A percentile compares a stretch with the other conserved stretches of the same genome.
These are phyloP conservation scores for Aspergillus sp. DNA, from an alignment of 2,329 filamentous ascomycete species.

Conservation along the genomic window DNA sequence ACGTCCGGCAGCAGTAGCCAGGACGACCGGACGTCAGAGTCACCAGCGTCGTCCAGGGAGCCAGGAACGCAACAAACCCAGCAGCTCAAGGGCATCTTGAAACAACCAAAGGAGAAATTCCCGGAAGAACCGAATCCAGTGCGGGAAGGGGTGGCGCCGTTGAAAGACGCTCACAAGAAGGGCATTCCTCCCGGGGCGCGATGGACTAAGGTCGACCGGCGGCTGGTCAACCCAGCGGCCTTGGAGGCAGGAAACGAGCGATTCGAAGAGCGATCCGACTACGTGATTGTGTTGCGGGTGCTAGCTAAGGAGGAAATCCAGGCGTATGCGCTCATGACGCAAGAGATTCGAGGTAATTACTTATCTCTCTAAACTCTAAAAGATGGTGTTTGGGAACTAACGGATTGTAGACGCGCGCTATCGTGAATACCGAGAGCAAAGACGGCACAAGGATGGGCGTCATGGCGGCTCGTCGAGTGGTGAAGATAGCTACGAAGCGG, in stretches of 20 bases:
- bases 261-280: conserved; percentile 85
- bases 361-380: neutral
- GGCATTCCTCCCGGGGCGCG: conserved; percentile 70
- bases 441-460: no score
- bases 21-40: conserved; percentile 7
- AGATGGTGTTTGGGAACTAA: neutral
- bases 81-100: conserved; percentile 71
- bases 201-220: conserved; percentile 88
- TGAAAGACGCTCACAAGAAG: conserved; percentile 70
- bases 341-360: conserved; percentile 63
- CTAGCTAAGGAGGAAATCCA: conserved; percentile 84
- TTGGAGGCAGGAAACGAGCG: conserved; percentile 79
- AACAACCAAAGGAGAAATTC: conserved; percentile 71
- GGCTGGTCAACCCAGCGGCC: conserved; percentile 81
- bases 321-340: conserved; percentile 71
- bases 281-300: conserved; percentile 85
- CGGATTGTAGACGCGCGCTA: conserved; percentile 11
- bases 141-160: conserved; percentile 83
- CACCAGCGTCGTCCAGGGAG: conserved; percentile 10
- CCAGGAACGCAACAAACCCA: conserved; percentile 50
- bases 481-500: conserved; percentile 18
- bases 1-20: conserved; percentile 8
- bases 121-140: conserved; percentile 78
- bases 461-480: neutral
- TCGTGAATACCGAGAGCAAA: conserved; percentile 10